Base-by-base conservation (phyloP, 768 basidiomycete species). In the Naganishia vaughanmartiniae region DNA sequence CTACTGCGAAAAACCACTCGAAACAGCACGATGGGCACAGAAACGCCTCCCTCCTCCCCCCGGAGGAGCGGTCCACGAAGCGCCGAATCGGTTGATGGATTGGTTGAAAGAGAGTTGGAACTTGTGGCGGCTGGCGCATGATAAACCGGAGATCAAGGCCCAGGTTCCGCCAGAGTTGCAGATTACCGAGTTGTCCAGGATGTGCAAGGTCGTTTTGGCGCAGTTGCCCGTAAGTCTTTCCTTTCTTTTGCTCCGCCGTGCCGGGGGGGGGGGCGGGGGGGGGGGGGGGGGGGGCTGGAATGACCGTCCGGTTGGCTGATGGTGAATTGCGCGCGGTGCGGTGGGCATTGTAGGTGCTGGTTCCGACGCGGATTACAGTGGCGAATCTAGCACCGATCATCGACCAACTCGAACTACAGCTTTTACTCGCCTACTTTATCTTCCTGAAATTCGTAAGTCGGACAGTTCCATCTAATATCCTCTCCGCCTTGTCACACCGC, bases 381-480 rank as follows among this genome's bases (percentile, higher is more conserved):
- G 48, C 48, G 19, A n/a, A 7, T 51, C 12, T 51, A n/a, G n/a
- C 24, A 14, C 48, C 48, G n/a, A 51, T 51, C 6, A 51, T 51
- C 1, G 48, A 51, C 48, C 48, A 51, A n/a, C 48, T 51, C 21
- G 48, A 51, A 12, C 48, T 51, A 51, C 48, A 51, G 21, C 48
- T 51, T 4, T 12, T 51, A 26, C 24, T 51, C n/a, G 48, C 48
- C 19, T 51, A 51, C 48, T 51, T 51, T 26, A 51, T 51, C 12
- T 51, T 51, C 21, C 48, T 51, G 21, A 51, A 51, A 51, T 51
- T 51, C 48, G 48, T 51, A 51, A 51, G 48, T 26, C 48, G 24
- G 48, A 15, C 39, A 42, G 39, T 42, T 7, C 9, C 21, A 15
- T 7, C 46, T 5, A 46, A 46, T 36, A n/a, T n/a, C n/a, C 36